Base-by-base conservation (phyloP, 1,284 basidiomycete genomes). In the Pseudozyma pruni region DNA sequence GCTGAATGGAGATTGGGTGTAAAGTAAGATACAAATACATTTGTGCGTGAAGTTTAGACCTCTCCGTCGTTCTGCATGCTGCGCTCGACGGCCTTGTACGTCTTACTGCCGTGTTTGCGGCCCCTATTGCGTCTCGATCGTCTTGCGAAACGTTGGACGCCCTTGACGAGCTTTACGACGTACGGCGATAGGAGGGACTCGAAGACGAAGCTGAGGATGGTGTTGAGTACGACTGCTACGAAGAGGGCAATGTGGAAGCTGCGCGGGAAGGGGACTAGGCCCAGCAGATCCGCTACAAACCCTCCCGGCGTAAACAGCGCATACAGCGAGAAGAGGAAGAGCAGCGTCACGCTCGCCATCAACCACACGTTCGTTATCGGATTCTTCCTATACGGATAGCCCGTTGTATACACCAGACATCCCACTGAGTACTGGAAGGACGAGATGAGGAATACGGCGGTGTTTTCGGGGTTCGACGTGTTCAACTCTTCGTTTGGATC, bases 381-480 rank as follows among this genome's bases (percentile, higher is more conserved):
- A 14, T 93, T 88, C 83, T 91, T 90, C 50, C 96, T 89, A 83
- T 95, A 98, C 2, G 96, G 96, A 11, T 94, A 94, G 0, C 96
- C 96, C 71, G 98, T 97, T 81, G 91, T 94, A 85, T 98, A 99
- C 0, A 98, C 92, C 0, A 90, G 94, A 11, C 94, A 95, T 8
- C 97, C 92, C 37, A 98, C 86, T 73, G 98, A 92, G 83, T 99
- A 99, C 84, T 98, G 96, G 88, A 98, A 98, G 68, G 92, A 95
- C 3, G 94, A 97, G 46, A 98, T 87, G 73, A 98, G 84, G 85
- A 98, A 99, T 54, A 99, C 84, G 8, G 88, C 88, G 8, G 95
- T 90, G 83, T 99, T 98, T 83, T 98, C 96, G 73, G 88, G 94
- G 82, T 96, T 98, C 51, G 85, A 88, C n/a, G 92, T 90, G 72